phyloP scores from a whole-genome alignment of 2,329 filamentous ascomycete genomes.

The Diaporthe citriasiana region DNA sequence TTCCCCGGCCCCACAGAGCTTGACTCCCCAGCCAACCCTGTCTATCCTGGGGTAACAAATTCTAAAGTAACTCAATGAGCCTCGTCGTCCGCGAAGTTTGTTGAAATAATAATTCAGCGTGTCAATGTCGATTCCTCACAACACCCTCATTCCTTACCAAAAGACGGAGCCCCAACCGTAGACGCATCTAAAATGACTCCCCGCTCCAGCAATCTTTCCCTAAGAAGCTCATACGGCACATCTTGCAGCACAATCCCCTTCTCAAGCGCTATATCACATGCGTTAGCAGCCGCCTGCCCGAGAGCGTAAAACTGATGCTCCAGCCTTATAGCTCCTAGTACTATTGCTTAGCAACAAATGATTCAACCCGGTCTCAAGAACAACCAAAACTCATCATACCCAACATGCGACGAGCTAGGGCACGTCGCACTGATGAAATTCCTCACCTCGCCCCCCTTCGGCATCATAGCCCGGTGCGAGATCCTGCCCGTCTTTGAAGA shows the following conservation, averaged over 20 bases:
- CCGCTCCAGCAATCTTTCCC: neutral
- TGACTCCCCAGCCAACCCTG: no score
- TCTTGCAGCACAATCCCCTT: neutral
- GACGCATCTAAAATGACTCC: neutral
- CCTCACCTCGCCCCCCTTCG: neutral
- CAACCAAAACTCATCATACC: neutral
- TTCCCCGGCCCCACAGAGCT: no score
- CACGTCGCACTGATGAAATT: neutral
- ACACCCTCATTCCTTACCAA: neutral
- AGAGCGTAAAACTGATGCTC: neutral
- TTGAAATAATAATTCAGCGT: no score
- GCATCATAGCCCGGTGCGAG: neutral
- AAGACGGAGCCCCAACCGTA: neutral
- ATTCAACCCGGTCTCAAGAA: no score
- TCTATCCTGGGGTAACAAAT: no score
- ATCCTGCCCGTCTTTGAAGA: conserved; percentile 41
- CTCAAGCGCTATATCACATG: neutral
- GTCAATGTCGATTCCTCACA: no score
- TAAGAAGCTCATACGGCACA: neutral
- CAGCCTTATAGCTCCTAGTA: no score
- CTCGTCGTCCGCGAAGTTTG: no score
- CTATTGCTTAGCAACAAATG: no score
- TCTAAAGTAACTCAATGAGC: no score
- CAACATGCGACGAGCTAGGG: neutral
- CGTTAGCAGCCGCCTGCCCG: neutral